Evolutionary conservation across 1,284 basidiomycete genomes (phyloP), one percentile per base, ranked within the genome.

Genomic region (Ustilago curta): DNA sequence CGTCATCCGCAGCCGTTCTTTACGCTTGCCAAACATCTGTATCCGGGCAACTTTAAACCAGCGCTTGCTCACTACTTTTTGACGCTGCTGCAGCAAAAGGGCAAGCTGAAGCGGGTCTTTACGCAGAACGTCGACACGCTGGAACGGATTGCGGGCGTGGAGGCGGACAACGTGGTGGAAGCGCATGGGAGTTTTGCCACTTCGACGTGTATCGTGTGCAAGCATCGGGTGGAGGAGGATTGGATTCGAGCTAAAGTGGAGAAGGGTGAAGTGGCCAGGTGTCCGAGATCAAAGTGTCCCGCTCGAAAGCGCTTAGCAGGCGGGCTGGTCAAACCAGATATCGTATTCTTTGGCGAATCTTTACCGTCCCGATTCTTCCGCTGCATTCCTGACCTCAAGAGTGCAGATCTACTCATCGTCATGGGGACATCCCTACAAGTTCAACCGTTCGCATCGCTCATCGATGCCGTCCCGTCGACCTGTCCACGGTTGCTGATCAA

Each of bases 31-130:
- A 91, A 92, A 69, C 96, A 97, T 79, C 89, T 99, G 3, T 95
- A 94, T 80, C 95, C 93, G 19, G 92, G 92, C 56, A 90, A 89
- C 72, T 95, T 91, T 85, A 89, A 91, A 47, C 96, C 96, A 0
- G 97, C 95, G 0, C 86, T 90, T 1, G 91, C 95, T 0, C 96
- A 99, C 83, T 92, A 93, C 57, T 98, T 98, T 86, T 90, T 97
- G 76, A 89, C 88, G 44, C 88, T 96, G 21, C 88, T 96, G 42
- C 87, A 90, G 32, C 86, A 89, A 21, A 91, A 91, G 76, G 83
- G 85, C 1, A 87, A 91, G 27, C 88, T 96, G 0, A 88, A 90
- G 66, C 90, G 88, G 42, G 92, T 92, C 85, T 93, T 93, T 79
- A 94, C 93, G 12, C 93, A 94, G 85, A 78, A 78, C 29, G 71